Evolutionary conservation across 768 basidiomycete genomes (phyloP), one percentile per base, ranked within the genome.

Genomic region (Auricularia sp.): DNA sequence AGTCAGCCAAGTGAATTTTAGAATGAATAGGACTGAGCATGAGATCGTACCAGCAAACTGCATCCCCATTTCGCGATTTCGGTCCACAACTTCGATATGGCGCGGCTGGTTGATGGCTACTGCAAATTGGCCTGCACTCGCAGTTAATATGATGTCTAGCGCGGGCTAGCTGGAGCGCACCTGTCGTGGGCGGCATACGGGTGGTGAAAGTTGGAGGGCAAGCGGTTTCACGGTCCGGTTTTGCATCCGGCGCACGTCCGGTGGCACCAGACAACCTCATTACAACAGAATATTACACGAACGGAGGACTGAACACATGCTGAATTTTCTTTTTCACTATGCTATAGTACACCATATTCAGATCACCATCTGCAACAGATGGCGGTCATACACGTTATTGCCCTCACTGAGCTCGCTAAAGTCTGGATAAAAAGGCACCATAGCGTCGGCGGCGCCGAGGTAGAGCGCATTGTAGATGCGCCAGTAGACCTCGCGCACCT

Each of bases 401-500:
- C 93, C 89, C 77, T 98, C 95, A 67, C 88, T 92, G 63, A 96
- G 79, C 72, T 96, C 94, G 2, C 89, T 82, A 24, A 98, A 79
- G 71, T 95, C 92, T 33, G 96, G 93, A 74, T 94, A 96, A 79
- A 94, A 97, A 0, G 95, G 94, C 6, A 98, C 95, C 77, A 98
- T 81, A 3, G 96, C 87, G 71, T 98, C 95, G 54, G 85, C 74
- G 1, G 94, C 90, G 35, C 95, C 94, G 36, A 98, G 83, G 73
- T 98, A 98, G 58, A 97, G 77, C 36, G 94, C 86, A 76, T 97
- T 98, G 79, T 98, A 98, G 67, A 96, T 79, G 45, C 94, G 85
- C 96, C 96, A 98, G 74, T 98, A 98, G 2, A 96, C 93, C 80
- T 99, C 97, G 64, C 97, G 84, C 29, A 99, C 97, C 75, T 96